Evolutionary conservation across 306 rosid genomes (phyloP).

Genomic region (Castanea crenata): DNA sequence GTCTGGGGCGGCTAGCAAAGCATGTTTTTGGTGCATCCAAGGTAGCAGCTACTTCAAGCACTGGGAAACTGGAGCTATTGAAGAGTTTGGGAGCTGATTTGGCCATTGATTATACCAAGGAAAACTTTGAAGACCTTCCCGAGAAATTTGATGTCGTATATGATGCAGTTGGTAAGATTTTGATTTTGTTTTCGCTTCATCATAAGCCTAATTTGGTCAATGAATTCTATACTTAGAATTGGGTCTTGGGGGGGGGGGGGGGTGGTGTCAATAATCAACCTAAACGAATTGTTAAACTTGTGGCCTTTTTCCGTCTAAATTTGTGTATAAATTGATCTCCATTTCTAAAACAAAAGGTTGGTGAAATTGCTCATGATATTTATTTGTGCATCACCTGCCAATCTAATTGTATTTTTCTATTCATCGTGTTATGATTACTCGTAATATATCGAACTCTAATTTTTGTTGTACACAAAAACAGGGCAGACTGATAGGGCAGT

Average conservation of each 20-base stretch:
- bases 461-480: conserved; percentile 4
- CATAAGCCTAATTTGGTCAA: no score
- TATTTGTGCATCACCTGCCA: not conserved
- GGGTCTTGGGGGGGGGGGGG: no score
- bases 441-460: no score
- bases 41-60: conserved; percentile 69
- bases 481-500: conserved; percentile 49
- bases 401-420: not conserved
- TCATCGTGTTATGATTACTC: no score
- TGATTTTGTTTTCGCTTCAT: not conserved
- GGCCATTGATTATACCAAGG: conserved; percentile 61
- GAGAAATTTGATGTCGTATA: conserved; percentile 74
- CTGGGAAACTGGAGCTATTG: conserved; percentile 45
- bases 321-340: no score
- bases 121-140: conserved; percentile 45
- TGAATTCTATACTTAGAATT: no score
- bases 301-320: no score
- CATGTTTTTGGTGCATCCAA: conserved; percentile 64
- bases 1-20: conserved; percentile 50
- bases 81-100: conserved; percentile 61
- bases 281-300: no score
- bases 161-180: conserved; percentile 58
- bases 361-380: no score
- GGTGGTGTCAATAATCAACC: no score
- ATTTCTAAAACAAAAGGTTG: no score